phyloP scores from a whole-genome alignment of 331 rosid genomes.

The Quercus phellos region DNA sequence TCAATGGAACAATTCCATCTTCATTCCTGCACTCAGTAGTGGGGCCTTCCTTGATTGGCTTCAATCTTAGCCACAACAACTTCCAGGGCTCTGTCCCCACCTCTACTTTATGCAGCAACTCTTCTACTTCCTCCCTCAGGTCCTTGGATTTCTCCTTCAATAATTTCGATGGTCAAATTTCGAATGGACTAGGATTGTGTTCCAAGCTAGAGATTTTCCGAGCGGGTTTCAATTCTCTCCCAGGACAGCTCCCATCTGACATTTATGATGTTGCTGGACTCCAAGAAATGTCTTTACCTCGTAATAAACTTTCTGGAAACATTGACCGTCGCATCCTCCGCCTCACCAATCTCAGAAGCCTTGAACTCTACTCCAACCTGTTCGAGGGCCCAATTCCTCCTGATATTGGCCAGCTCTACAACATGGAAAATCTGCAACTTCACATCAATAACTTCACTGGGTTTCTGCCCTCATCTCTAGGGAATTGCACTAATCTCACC shows the following conservation, averaged over 20 bases:
- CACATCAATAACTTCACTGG: conserved; percentile 74
- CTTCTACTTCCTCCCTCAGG: conserved; percentile 25
- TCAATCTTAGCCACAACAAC: conserved; percentile 80
- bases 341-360: conserved; percentile 51
- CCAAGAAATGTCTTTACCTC: conserved; percentile 53
- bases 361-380: conserved; percentile 69
- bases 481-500: conserved; percentile 58
- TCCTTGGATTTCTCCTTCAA: conserved; percentile 70
- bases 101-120: conserved; percentile 36
- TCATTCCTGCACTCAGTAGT: conserved; percentile 33
- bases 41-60: conserved; percentile 46
- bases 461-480: conserved; percentile 52
- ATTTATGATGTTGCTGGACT: conserved; percentile 43
- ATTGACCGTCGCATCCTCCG: conserved; percentile 39
- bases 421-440: conserved; percentile 52
- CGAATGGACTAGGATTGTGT: conserved; percentile 57
- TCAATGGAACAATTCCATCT: conserved; percentile 53
- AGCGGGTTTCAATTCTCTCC: conserved; percentile 68
- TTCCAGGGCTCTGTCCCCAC: conserved; percentile 55
- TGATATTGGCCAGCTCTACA: conserved; percentile 60
- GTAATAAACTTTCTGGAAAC: conserved; percentile 50
- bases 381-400: conserved; percentile 50
- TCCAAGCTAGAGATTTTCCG: conserved; percentile 54
- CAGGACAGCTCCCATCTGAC: conserved; percentile 63
- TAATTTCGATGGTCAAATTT: conserved; percentile 36